Base-by-base conservation (phyloP, 1,284 basidiomycete genomes). In the Laetiporus sulphureus region DNA sequence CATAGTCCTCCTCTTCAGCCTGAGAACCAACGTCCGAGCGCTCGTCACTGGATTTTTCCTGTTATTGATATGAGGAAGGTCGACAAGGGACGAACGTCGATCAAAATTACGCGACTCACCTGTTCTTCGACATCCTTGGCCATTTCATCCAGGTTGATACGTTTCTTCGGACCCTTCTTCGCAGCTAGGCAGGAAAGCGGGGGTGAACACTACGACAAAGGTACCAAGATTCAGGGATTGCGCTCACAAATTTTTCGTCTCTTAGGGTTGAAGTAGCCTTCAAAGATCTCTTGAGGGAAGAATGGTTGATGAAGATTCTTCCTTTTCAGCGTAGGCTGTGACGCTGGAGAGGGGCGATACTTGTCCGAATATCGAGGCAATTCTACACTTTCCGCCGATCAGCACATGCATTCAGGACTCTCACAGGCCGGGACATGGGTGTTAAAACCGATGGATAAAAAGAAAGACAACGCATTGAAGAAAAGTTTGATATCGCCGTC, bases 281-380 rank as follows among this genome's bases (percentile, higher is more conserved):
- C 83, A 43, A 86, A 79, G 20, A 90, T 71, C 31, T 78, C 79
- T n/a, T 70, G 60, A 10, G 87, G 86, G 54, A 90, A 90, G 66
- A 86, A 89, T 0, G 80, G 73, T 45, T 73, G 69, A 48, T 88
- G 75, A 3, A 90, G 63, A 32, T 85, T 79, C 51, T 73, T 77
- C 41, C 76, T 69, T 57, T 79, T 83, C 42, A 90, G 65, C 38
- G 71, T 68, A 11, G 83, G 82, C 47, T 78, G 78, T 2, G 73
- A 69, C 4, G 69, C 58, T 10, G 65, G 61, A 13, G 77, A 78
- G 2, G 80, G 75, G 5, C 79, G 73, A 57, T 88, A 88, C 60
- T 83, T 86, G 62, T 90, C 87, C 18, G 84, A 87, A 58, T 88
- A 90, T 32, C 82, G 72, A 23, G 79, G 74, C 5, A 87, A 65